Conservation (phyloP, 306 rosid genomes). For the Dalbergia oliveri region DNA sequence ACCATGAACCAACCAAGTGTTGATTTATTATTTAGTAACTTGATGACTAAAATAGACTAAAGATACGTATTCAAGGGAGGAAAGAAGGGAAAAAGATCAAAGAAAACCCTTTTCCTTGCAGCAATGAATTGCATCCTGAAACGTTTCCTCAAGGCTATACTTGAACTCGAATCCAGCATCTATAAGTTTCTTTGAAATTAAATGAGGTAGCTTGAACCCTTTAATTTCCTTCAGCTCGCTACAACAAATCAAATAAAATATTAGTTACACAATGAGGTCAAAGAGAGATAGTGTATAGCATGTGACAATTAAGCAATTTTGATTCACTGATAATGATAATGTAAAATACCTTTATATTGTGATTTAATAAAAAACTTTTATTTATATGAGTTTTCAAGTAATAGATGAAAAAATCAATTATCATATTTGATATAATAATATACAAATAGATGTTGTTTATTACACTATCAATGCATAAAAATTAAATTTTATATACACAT, state of each 20-base stretch:
- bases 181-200: slow-evolving; percentile 57
- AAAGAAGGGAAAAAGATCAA: not conserved
- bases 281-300: not conserved
- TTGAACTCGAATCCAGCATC: slow-evolving; percentile 56
- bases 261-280: not conserved
- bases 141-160: slow-evolving; percentile 50
- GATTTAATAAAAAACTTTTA: too few relatives aligned
- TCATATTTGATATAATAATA: too few relatives aligned
- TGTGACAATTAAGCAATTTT: too few relatives aligned
- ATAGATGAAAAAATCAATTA: too few relatives aligned
- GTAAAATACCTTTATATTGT: too few relatives aligned
- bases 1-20: too few relatives aligned
- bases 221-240: slow-evolving; percentile 43
- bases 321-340: too few relatives aligned
- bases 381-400: too few relatives aligned
- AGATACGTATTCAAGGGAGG: not conserved
- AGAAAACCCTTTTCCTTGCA: slow-evolving; percentile 55
- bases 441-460: too few relatives aligned
- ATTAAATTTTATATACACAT: too few relatives aligned
- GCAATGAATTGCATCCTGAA: slow-evolving; percentile 55
- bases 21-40: not conserved
- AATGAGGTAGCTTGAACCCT: not conserved
- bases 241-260: not conserved
- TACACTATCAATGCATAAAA: too few relatives aligned
- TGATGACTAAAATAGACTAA: not conserved